phyloP scores from a whole-genome alignment of 2,329 filamentous ascomycete species.

The Colletotrichum aenigma region DNA sequence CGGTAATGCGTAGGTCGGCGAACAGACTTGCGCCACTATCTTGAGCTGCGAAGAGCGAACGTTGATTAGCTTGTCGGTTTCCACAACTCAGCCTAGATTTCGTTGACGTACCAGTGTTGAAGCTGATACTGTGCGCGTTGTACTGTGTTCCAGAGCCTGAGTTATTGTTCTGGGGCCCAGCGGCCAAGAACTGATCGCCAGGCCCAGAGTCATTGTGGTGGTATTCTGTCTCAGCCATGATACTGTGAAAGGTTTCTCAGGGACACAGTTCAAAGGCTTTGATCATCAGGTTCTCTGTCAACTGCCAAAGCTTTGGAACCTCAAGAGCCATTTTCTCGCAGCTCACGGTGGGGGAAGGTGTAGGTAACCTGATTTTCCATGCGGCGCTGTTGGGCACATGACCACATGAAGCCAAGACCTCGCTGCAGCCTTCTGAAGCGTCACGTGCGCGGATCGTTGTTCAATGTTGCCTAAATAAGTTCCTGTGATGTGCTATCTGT shows the following conservation, averaged over 20 bases:
- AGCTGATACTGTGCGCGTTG: background rate
- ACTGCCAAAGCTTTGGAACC: no score
- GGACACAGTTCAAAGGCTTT: rapidly evolving
- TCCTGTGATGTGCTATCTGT: no score
- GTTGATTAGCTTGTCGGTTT: background rate
- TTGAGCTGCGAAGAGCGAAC: background rate
- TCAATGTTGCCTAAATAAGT: no score
- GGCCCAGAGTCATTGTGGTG: background rate
- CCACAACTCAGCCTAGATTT: rapidly evolving
- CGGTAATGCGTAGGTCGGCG: conserved; percentile 21
- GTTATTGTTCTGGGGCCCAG: background rate
- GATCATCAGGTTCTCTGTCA: no score
- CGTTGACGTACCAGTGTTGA: background rate
- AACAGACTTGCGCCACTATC: background rate
- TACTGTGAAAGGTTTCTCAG: no score
- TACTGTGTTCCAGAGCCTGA: background rate
- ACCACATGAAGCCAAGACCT: no score
- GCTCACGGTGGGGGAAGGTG: no score
- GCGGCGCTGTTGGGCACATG: no score
- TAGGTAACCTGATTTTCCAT: no score
- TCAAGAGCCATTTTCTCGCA: no score
- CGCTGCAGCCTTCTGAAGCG: no score
- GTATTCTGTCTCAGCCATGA: background rate
- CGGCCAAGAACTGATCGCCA: background rate
- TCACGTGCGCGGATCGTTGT: no score